These are phyloP conservation scores for Graphium sp. DNA, from an alignment of 2,329 filamentous ascomycete genomes.

Conservation along the genomic window DNA sequence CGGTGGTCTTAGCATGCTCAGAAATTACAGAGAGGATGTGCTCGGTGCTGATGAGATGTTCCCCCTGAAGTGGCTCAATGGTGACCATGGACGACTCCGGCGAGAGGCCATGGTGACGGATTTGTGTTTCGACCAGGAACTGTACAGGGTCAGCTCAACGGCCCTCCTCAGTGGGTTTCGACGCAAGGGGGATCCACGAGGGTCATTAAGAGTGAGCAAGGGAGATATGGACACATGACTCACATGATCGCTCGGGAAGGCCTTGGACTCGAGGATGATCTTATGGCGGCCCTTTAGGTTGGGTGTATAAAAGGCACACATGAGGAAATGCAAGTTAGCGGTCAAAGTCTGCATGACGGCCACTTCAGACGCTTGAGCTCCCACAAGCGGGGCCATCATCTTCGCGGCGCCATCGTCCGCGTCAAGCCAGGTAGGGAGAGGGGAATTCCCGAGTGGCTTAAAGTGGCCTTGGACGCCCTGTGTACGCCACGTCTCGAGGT, in stretches of 20 bases:
- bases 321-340: constrained; percentile 58
- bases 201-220: no score
- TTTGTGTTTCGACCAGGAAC: constrained; percentile 67
- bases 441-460: constrained; percentile 45
- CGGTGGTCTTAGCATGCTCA: constrained; percentile 52
- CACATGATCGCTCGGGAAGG: constrained; percentile 72
- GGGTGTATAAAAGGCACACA: constrained; percentile 68
- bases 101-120: constrained; percentile 48
- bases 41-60: constrained; percentile 49
- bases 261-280: constrained; percentile 68
- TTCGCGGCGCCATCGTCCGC: constrained; percentile 51
- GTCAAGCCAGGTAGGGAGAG: constrained; percentile 54
- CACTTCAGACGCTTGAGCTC: constrained; percentile 51
- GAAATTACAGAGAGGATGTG: constrained; percentile 60
- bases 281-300: constrained; percentile 40
- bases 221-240: constrained; percentile 10
- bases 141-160: constrained; percentile 12
- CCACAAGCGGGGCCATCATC: constrained; percentile 53
- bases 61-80: constrained; percentile 38
- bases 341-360: constrained; percentile 74
- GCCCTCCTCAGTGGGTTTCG: no score
- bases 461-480: constrained; percentile 75
- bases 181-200: no score
- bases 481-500: constrained; percentile 62
- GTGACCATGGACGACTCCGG: constrained; percentile 51